Base-by-base conservation (phyloP, 2,329 filamentous ascomycete genomes). In the Cladorrhinum sp. region DNA sequence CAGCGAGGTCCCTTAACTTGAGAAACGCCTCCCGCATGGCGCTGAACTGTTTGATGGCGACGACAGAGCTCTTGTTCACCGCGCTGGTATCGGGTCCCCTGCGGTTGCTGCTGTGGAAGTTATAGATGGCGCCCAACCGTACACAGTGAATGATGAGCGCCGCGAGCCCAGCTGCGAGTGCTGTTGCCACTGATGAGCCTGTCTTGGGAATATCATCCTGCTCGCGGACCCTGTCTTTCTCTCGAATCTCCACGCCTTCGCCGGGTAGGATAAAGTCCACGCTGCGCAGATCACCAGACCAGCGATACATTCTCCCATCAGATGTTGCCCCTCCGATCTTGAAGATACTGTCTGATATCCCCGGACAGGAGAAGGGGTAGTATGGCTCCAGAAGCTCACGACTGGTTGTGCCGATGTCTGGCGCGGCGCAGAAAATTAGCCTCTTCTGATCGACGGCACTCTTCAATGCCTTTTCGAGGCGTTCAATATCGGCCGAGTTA, bases 191-290 rank as follows among this genome's bases (percentile, higher is more conserved):
- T 16, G 49, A 53, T 16, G 57, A 59, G 5, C 57, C 57, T 49
- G 57, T 59, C 42, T 53, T 53, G 24, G 55, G 55, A 24, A 55
- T 55, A 39, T 55, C 53, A 23, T 55, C 53, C 14, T 55, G 39
- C 55, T 49, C 39, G 24, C 20, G 55, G 55, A 51, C 36, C n/a
- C 50, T 53, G 50, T 54, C 28, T n/a, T n/a, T 28, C 16, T 48
- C 24, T 33, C 48, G 14, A 6, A 28, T n/a, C 42, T 51, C 48
- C 12, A 59, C 49, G 24, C 53, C 30, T 18, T 59, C 48, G 4
- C 49, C 57, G 49, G 57, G 57, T n/a, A 59, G 28, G 57, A 54
- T 54, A 20, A 59, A 59, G 30, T 54, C 49, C 16, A 59, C 18
- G n/a, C 21, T 57, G 42, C 24, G 18, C 18, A 12, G 33, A 18